phyloP scores from a whole-genome alignment of 192 early-diverging fungal genomes.

The Umbelopsis sp. region DNA sequence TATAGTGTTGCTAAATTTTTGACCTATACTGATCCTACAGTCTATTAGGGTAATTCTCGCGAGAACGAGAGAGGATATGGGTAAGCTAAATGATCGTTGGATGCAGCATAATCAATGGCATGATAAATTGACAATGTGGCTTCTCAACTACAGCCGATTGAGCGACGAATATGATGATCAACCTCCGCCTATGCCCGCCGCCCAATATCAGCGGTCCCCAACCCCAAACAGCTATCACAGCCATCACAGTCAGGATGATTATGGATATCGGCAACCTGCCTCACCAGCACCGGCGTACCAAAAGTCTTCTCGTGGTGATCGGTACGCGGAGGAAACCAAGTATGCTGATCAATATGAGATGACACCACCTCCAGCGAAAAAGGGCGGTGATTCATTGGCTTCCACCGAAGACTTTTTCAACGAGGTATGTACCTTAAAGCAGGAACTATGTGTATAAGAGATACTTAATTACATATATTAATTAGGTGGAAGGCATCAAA shows the following conservation, averaged over 20 bases:
- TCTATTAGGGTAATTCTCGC: slow-evolving; percentile 27
- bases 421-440: slow-evolving; percentile 29
- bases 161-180: slow-evolving; percentile 33
- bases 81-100: slow-evolving; percentile 25
- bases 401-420: slow-evolving; percentile 41
- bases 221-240: slow-evolving; percentile 22
- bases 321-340: slow-evolving; percentile 20
- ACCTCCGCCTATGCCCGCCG: slow-evolving; percentile 28
- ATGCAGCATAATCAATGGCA: background rate
- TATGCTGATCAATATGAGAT: slow-evolving; percentile 40
- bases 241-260: slow-evolving; percentile 18
- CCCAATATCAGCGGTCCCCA: slow-evolving; percentile 14
- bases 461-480: background rate
- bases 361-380: slow-evolving; percentile 23
- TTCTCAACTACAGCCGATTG: slow-evolving; percentile 2
- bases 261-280: slow-evolving; percentile 27
- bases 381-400: slow-evolving; percentile 12
- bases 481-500: slow-evolving; percentile 42
- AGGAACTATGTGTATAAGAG: background rate
- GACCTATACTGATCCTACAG: background rate
- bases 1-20: background rate
- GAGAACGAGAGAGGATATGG: slow-evolving; percentile 36
- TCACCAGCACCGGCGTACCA: slow-evolving; percentile 33
- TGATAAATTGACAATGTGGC: background rate
- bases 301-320: slow-evolving; percentile 29